Evolutionary conservation across 768 basidiomycete species (phyloP).

Genomic region (Hericium alpestre): DNA sequence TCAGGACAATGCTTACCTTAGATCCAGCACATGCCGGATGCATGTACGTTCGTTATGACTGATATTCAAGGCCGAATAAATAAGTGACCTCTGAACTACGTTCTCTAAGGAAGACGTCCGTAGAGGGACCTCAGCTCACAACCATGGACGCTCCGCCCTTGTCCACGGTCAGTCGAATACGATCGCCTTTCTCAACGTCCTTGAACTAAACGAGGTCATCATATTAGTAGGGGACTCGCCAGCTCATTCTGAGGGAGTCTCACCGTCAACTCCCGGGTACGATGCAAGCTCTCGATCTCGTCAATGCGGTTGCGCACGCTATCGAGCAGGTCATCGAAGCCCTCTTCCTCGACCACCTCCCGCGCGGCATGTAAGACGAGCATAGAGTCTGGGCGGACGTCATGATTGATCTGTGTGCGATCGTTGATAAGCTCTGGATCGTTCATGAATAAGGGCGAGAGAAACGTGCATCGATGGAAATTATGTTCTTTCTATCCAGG

Average conservation of each 20-base stretch:
- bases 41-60: too few relatives aligned
- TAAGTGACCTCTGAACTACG: too few relatives aligned
- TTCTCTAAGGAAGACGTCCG: too few relatives aligned
- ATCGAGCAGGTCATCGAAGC: conserved; percentile 70
- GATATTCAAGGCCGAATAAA: too few relatives aligned
- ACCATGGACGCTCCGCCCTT: conserved; percentile 37
- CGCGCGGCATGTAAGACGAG: conserved; percentile 64
- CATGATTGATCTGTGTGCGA: conserved; percentile 49
- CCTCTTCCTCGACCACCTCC: conserved; percentile 61
- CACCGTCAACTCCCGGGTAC: conserved; percentile 69
- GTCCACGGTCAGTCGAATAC: conserved; percentile 43
- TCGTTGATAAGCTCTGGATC: neutral
- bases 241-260: neutral
- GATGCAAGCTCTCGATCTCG: conserved; percentile 77
- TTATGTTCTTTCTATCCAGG: conserved; percentile 60
- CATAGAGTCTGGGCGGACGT: conserved; percentile 74
- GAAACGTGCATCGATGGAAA: conserved; percentile 62
- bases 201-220: conserved; percentile 27
- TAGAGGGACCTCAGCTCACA: conserved; percentile 10
- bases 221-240: neutral
- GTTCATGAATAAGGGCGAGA: neutral
- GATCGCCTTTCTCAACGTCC: conserved; percentile 26
- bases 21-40: too few relatives aligned
- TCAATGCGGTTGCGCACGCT: conserved; percentile 68
- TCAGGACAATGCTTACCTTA: too few relatives aligned